A percentile compares a stretch with the other conserved stretches of the same genome.
These are phyloP conservation scores for Chloromonas sp. DNA, from an alignment of 163 green algal genomes.

Conservation along the genomic window DNA sequence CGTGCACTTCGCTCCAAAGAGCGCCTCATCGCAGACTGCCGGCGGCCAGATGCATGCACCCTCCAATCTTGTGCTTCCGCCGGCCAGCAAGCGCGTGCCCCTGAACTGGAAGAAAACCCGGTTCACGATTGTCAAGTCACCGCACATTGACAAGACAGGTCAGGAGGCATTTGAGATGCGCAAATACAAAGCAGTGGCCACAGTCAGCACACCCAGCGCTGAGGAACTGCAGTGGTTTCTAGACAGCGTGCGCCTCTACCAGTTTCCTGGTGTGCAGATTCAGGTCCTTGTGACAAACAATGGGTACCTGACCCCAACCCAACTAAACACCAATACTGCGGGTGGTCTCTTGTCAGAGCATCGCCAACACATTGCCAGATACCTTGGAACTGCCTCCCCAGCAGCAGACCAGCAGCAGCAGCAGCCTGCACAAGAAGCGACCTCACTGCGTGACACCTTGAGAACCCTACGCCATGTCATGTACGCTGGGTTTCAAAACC, in stretches of 20 bases:
- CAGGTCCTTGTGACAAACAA: constrained; percentile 3
- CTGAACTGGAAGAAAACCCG: constrained; percentile 20
- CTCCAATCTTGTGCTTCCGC: neutral
- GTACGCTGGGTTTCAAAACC: neutral
- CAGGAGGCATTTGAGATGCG: constrained; percentile 45
- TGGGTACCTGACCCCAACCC: constrained; percentile 16
- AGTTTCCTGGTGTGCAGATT: constrained; percentile 42
- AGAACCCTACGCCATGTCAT: constrained; percentile 2
- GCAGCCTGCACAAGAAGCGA: constrained; percentile 15
- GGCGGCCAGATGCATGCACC: neutral
- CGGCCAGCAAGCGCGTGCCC: neutral
- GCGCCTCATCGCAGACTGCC: neutral
- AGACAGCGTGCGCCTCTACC: constrained; percentile 37
- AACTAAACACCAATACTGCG: neutral
- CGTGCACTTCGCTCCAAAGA: constrained; percentile 41
- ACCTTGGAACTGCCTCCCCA: neutral
- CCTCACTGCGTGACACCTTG: neutral
- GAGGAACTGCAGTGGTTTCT: constrained; percentile 41
- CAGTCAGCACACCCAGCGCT: constrained; percentile 16
- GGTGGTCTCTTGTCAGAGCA: neutral
- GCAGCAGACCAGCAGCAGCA: neutral
- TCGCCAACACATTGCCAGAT: neutral
- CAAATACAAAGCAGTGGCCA: constrained; percentile 25
- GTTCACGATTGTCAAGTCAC: constrained; percentile 38
- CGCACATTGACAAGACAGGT: constrained; percentile 45